Percentiles rank a stretch among this genome's conserved stretches.
These are phyloP conservation scores for Mrakia gelida DNA, from an alignment of 768 basidiomycete genomes.

Conservation along the genomic window DNA sequence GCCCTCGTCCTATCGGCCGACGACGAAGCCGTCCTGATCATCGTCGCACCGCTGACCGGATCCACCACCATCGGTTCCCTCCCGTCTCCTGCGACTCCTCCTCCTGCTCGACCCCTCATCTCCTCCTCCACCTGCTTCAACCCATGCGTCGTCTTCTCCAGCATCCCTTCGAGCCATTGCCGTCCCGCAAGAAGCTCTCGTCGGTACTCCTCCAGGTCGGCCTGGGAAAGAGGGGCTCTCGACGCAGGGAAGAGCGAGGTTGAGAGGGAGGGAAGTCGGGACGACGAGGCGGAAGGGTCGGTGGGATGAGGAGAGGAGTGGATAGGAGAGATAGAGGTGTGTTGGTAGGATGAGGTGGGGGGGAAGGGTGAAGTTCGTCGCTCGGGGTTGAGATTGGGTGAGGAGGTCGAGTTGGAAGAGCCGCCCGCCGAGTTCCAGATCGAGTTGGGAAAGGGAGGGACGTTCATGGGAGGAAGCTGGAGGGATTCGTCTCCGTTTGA, in stretches of 20 bases:
- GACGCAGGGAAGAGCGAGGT: neutral
- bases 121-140: neutral
- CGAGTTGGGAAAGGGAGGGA: neutral
- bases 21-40: neutral
- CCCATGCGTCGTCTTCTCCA: neutral
- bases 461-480: neutral
- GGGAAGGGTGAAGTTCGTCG: neutral
- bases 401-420: neutral
- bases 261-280: neutral
- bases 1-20: neutral
- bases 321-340: neutral
- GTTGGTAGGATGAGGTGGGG: neutral
- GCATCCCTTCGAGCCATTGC: neutral
- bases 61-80: neutral
- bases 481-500: neutral
- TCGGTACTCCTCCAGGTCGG: neutral
- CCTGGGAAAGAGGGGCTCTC: neutral
- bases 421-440: neutral
- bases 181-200: neutral
- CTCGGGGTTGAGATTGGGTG: neutral
- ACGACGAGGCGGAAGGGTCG: neutral
- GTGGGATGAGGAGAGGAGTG: neutral
- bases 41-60: too few species aligned
- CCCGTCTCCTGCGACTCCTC: neutral
- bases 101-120: neutral